phyloP scores from a whole-genome alignment of 2,329 filamentous ascomycete species.

The Dichotomopilus funicola region DNA sequence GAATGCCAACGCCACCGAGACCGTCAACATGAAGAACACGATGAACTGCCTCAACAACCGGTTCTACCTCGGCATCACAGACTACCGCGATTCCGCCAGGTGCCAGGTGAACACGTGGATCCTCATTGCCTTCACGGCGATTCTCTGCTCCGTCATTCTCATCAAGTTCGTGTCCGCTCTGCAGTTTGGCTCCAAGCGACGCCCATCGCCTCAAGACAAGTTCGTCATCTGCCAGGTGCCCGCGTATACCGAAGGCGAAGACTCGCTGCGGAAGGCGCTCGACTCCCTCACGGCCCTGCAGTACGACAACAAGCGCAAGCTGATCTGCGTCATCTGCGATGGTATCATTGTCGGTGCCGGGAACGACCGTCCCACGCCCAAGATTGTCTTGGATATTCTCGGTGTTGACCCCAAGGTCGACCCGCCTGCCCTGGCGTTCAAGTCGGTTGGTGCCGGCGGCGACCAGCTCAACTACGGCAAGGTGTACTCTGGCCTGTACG shows the following conservation, averaged over 20 bases:
- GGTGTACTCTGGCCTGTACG: constrained; percentile 95
- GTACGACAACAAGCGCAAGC: constrained; percentile 97
- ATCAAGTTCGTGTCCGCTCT: constrained; percentile 90
- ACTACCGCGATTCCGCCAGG: constrained; percentile 70
- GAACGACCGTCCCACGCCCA: constrained; percentile 93
- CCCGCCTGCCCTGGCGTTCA: constrained; percentile 88
- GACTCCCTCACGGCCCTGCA: constrained; percentile 91
- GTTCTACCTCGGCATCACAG: constrained; percentile 75
- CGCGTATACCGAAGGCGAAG: constrained; percentile 96
- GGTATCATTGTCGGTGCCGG: constrained; percentile 94
- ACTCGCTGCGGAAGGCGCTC: constrained; percentile 83
- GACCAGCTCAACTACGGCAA: constrained; percentile 98
- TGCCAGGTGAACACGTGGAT: constrained; percentile 92
- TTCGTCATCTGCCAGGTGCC: constrained; percentile 98
- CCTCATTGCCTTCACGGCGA: constrained; percentile 76
- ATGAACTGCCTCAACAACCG: constrained; percentile 74
- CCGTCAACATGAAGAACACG: constrained; percentile 53
- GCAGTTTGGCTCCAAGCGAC: constrained; percentile 86
- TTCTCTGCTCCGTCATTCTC: constrained; percentile 72
- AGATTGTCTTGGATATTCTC: constrained; percentile 95
- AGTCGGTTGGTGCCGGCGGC: constrained; percentile 79
- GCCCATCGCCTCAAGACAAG: constrained; percentile 88
- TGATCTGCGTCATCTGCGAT: constrained; percentile 94
- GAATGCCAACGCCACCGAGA: constrained; percentile 45
- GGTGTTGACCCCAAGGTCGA: constrained; percentile 96